Conservation (phyloP, 805 yeast species). For the Ascoidea tarda region DNA sequence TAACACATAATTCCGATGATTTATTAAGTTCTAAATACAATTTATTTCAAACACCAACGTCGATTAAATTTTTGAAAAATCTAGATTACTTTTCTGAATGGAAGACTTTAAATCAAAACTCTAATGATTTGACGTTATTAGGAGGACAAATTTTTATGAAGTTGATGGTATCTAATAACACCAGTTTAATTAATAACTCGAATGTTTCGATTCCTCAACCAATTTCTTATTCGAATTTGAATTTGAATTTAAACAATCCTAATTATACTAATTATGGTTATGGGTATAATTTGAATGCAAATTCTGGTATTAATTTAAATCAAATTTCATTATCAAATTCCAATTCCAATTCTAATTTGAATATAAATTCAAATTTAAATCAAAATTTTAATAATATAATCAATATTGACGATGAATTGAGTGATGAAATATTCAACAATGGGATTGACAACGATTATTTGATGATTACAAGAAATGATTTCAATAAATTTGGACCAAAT, state of each 20-base stretch:
- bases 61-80: slow-evolving; percentile 49
- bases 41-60: slow-evolving; percentile 66
- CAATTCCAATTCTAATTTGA: slow-evolving; percentile 1
- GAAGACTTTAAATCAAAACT: slow-evolving; percentile 38
- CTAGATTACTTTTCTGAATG: slow-evolving; percentile 94
- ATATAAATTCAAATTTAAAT: slow-evolving; percentile 7
- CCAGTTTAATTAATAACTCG: neutral
- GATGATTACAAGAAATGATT: slow-evolving; percentile 9
- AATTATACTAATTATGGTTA: neutral
- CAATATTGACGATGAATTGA: slow-evolving; percentile 9
- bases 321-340: neutral
- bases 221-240: slow-evolving; percentile 1
- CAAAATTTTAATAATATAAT: slow-evolving; percentile 1
- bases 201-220: neutral
- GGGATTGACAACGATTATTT: neutral
- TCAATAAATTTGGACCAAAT: slow-evolving; percentile 10
- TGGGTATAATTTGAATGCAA: no score
- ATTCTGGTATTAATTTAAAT: no score
- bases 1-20: slow-evolving; percentile 16
- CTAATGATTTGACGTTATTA: slow-evolving; percentile 10
- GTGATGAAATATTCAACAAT: neutral
- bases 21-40: slow-evolving; percentile 7
- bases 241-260: slow-evolving; percentile 4
- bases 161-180: neutral
- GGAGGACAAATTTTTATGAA: slow-evolving; percentile 7